phyloP scores from a whole-genome alignment of 2,329 filamentous ascomycete species.

The Colletotrichum sp. region DNA sequence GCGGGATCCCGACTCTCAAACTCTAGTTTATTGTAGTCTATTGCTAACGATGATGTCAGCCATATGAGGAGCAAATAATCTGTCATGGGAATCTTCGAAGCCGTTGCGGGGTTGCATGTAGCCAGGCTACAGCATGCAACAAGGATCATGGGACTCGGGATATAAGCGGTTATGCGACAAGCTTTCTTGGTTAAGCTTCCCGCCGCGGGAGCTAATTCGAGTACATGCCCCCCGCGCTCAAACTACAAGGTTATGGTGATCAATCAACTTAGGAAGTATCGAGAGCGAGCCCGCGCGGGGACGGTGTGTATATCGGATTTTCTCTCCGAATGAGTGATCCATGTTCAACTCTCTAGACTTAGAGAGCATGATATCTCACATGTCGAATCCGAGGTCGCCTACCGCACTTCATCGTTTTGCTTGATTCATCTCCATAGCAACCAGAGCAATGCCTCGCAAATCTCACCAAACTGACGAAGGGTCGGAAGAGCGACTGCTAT shows the following conservation, averaged over 20 bases:
- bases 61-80: not conserved
- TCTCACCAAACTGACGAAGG: not conserved
- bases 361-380: not conserved
- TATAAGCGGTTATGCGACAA: not conserved
- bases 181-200: not conserved
- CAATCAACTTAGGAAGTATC: not conserved
- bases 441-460: not conserved
- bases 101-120: not conserved
- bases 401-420: fast-evolving
- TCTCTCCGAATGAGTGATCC: not conserved
- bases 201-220: not conserved
- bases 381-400: not conserved
- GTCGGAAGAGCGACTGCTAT: not conserved
- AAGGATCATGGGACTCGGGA: not conserved
- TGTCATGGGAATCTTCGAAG: not conserved
- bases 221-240: not conserved
- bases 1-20: not conserved
- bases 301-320: not conserved
- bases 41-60: not conserved
- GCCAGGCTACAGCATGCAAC: not conserved
- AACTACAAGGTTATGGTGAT: not conserved
- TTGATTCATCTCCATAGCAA: not conserved
- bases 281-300: not conserved
- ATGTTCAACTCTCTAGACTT: not conserved
- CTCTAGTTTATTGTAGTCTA: not conserved